Conservation (phyloP, 352 stramenopile species). For the Phytophthora vignae region DNA sequence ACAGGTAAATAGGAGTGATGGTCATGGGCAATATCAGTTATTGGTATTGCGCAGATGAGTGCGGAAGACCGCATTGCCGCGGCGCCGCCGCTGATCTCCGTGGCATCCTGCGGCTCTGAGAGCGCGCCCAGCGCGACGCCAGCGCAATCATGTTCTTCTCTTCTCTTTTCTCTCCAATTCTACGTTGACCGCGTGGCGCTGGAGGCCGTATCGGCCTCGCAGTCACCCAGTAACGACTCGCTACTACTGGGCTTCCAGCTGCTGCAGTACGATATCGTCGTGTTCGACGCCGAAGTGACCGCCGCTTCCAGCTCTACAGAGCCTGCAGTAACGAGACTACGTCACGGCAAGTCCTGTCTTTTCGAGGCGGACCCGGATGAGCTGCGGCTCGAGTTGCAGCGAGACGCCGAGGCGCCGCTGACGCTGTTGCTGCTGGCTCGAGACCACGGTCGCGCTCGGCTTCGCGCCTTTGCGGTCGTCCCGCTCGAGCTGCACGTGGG, state of each 20-base stretch:
- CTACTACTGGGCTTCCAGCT: slow-evolving; percentile 57
- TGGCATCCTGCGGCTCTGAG: background rate
- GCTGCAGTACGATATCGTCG: slow-evolving; percentile 59
- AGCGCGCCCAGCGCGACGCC: background rate
- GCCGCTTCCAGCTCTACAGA: background rate
- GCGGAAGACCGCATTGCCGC: background rate
- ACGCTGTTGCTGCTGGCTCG: slow-evolving; percentile 47
- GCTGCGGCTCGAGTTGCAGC: slow-evolving; percentile 38
- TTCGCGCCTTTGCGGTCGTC: slow-evolving; percentile 47
- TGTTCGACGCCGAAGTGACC: slow-evolving; percentile 39
- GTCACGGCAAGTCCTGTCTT: slow-evolving; percentile 60
- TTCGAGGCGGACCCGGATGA: slow-evolving; percentile 46
- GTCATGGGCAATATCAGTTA: background rate
- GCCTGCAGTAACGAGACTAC: slow-evolving; percentile 17
- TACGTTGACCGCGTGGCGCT: slow-evolving; percentile 35
- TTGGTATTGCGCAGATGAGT: background rate
- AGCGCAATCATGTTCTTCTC: background rate
- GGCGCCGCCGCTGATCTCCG: slow-evolving; percentile 4
- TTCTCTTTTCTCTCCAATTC: slow-evolving; percentile 61
- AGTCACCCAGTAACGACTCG: background rate
- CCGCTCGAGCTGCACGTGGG: slow-evolving; percentile 40
- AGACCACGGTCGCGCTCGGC: slow-evolving; percentile 42
- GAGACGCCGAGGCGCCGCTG: slow-evolving; percentile 33
- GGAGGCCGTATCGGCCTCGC: background rate
- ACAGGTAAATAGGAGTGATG: slow-evolving; percentile 1